Conservation (phyloP, 805 yeast genomes). For the Myxozyma mucilagina region DNA sequence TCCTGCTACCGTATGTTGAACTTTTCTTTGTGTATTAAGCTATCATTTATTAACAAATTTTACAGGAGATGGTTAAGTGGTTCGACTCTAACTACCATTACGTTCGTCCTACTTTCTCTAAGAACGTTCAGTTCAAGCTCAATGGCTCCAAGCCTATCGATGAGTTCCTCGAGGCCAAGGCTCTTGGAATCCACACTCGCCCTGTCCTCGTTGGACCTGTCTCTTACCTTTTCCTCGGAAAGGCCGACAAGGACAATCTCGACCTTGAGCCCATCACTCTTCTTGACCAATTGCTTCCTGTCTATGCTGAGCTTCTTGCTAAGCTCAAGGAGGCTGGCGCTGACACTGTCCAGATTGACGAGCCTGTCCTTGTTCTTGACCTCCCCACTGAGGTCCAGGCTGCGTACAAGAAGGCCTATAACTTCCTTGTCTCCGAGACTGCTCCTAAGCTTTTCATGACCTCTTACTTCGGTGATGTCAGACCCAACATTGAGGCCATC, state of each 20-base stretch:
- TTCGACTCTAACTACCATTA: slow-evolving; percentile 99
- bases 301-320: slow-evolving; percentile 82
- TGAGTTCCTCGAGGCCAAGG: slow-evolving; percentile 98
- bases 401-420: slow-evolving; percentile 87
- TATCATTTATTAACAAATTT: not conserved
- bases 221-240: slow-evolving; percentile 91
- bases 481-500: slow-evolving; percentile 91
- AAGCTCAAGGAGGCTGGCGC: slow-evolving; percentile 96
- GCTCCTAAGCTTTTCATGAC: slow-evolving; percentile 81
- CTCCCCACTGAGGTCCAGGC: slow-evolving; percentile 79
- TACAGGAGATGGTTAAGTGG: slow-evolving; percentile 96
- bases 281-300: slow-evolving; percentile 87
- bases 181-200: slow-evolving; percentile 91
- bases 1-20: slow-evolving; percentile 69
- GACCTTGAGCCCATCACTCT: slow-evolving; percentile 92
- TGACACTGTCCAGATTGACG: slow-evolving; percentile 91
- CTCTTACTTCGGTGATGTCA: slow-evolving; percentile 97
- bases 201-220: slow-evolving; percentile 97
- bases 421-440: slow-evolving; percentile 64
- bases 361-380: slow-evolving; percentile 94
- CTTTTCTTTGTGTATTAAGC: not conserved
- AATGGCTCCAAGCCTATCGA: slow-evolving; percentile 95
- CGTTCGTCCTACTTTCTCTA: slow-evolving; percentile 98
- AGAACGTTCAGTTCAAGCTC: slow-evolving; percentile 92
- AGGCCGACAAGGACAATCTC: slow-evolving; percentile 96